Percentiles rank a stretch among this genome's conserved stretches.
phyloP scores from a whole-genome alignment of 179 eudicot species.

The Silene coronaria region DNA sequence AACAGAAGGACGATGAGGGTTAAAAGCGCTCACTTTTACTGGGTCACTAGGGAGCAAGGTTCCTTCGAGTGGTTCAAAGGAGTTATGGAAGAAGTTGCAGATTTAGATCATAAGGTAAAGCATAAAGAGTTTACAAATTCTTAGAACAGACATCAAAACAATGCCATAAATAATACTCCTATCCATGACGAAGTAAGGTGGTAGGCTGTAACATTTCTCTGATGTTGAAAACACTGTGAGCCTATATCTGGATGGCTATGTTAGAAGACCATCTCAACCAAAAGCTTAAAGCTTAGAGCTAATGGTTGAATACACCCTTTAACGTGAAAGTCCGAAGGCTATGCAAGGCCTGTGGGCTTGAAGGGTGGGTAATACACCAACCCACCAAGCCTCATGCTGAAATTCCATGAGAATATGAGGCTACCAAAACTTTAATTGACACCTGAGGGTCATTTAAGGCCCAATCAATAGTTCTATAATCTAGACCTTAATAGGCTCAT shows the following conservation, averaged over 20 bases:
- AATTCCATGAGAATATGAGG: too few relatives aligned
- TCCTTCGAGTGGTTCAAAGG: slow-evolving; percentile 96
- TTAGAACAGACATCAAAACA: background rate
- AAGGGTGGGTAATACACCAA: too few relatives aligned
- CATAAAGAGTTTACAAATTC: background rate
- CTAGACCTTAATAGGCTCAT: background rate
- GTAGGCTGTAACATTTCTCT: background rate
- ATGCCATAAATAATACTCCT: background rate
- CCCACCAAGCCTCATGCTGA: too few relatives aligned
- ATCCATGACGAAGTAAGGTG: background rate
- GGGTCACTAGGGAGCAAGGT: slow-evolving; percentile 83
- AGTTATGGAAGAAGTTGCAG: slow-evolving; percentile 86
- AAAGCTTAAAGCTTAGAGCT: too few relatives aligned
- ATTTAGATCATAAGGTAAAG: slow-evolving; percentile 75
- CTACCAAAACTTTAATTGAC: too few relatives aligned
- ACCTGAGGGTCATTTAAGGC: too few relatives aligned
- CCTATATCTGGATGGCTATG: background rate
- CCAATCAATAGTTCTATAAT: too few relatives aligned
- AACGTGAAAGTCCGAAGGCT: too few relatives aligned
- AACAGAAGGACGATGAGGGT: slow-evolving; percentile 54
- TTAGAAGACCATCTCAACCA: too few relatives aligned
- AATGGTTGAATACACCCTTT: too few relatives aligned
- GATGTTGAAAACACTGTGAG: background rate
- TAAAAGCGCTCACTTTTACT: slow-evolving; percentile 74
- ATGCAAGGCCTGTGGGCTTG: too few relatives aligned